These are phyloP conservation scores for Gonium pectorale DNA, from an alignment of 139 green algal species.

Conservation along the genomic window DNA sequence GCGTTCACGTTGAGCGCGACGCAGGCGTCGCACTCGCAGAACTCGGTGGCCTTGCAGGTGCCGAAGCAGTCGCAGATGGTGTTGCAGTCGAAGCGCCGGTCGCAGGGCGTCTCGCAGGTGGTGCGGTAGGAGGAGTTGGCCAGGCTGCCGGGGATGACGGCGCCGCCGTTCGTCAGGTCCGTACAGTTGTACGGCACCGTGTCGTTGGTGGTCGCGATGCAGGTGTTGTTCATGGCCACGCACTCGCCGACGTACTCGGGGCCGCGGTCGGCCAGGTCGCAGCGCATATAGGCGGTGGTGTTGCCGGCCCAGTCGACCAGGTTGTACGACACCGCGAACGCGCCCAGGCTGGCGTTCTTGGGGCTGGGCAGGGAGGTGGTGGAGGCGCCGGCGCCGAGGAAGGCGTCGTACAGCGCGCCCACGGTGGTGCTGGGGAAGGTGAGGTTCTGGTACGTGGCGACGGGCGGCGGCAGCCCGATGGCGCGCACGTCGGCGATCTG, in stretches of 20 bases:
- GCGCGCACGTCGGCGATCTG: constrained; percentile 14
- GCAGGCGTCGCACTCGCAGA: constrained; percentile 69
- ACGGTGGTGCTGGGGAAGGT: not conserved
- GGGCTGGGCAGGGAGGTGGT: constrained; percentile 14
- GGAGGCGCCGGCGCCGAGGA: not conserved
- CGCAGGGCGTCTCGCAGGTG: constrained; percentile 62
- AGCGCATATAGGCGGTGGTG: constrained; percentile 66
- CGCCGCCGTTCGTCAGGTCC: not conserved
- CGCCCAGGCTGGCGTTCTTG: not conserved
- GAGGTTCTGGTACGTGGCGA: constrained; percentile 16
- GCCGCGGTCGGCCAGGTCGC: constrained; percentile 57
- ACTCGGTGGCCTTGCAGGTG: constrained; percentile 41
- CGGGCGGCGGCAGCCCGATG: not conserved
- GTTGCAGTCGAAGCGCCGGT: constrained; percentile 63
- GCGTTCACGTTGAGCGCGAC: constrained; percentile 36
- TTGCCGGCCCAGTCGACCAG: constrained; percentile 66
- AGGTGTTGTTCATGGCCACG: constrained; percentile 48
- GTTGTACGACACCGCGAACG: constrained; percentile 57
- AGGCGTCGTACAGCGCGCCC: not conserved
- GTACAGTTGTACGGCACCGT: constrained; percentile 63
- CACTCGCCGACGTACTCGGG: constrained; percentile 73
- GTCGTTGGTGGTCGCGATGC: constrained; percentile 46
- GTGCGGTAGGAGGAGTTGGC: constrained; percentile 43
- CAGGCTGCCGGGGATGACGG: constrained; percentile 32
- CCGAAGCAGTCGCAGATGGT: constrained; percentile 66